A percentile compares a stretch with the other conserved stretches of the same genome.
Evolutionary conservation across 352 stramenopile genomes (phyloP).

Genomic region (Phytophthora quininea): DNA sequence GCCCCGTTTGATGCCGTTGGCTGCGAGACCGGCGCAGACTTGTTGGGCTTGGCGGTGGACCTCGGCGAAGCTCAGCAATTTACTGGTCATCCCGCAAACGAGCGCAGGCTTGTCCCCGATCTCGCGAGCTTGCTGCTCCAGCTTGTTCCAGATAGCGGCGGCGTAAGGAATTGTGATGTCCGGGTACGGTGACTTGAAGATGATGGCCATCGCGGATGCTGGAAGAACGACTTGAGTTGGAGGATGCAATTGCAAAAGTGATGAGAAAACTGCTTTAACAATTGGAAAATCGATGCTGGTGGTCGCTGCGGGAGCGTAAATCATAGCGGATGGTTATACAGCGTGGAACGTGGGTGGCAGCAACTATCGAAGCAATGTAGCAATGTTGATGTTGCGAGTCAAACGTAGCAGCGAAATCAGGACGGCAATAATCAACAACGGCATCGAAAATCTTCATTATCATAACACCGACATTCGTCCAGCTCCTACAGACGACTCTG

Average conservation of each 20-base stretch:
- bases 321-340: not conserved
- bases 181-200: slow-evolving; percentile 48
- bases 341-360: no score
- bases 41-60: slow-evolving; percentile 24
- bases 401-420: not conserved
- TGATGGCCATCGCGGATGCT: slow-evolving; percentile 23
- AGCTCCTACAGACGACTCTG: slow-evolving; percentile 33
- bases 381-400: not conserved
- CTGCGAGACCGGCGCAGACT: slow-evolving; percentile 39
- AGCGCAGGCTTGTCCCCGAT: slow-evolving; percentile 38
- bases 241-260: slow-evolving; percentile 26
- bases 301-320: not conserved
- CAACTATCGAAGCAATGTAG: no score
- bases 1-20: slow-evolving; percentile 43
- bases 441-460: not conserved
- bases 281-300: slow-evolving; percentile 1
- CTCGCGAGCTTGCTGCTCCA: slow-evolving; percentile 39
- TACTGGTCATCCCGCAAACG: slow-evolving; percentile 46
- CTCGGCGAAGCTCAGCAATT: slow-evolving; percentile 39
- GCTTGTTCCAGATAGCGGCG: slow-evolving; percentile 46
- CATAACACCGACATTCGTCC: slow-evolving; percentile 1
- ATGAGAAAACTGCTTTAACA: not conserved
- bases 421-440: not conserved
- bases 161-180: slow-evolving; percentile 36
- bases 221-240: not conserved